phyloP scores from a whole-genome alignment of 2,329 filamentous ascomycete species.

The Juglanconis oblonga region DNA sequence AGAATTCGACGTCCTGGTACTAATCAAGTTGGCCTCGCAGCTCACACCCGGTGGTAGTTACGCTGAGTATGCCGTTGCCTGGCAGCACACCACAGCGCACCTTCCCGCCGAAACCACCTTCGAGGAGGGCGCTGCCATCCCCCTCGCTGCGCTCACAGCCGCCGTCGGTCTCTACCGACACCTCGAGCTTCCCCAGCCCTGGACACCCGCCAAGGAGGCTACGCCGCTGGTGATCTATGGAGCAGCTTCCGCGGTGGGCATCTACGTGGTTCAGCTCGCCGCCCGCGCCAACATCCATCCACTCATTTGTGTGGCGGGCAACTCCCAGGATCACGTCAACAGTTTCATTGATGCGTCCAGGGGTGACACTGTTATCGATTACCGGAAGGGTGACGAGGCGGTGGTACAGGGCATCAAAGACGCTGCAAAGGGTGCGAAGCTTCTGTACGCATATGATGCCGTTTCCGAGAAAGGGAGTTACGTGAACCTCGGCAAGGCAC shows the following conservation, averaged over 20 bases:
- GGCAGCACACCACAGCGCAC: conserved; percentile 39
- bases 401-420: conserved; percentile 43
- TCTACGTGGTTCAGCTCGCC: conserved; percentile 57
- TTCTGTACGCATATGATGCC: conserved; percentile 56
- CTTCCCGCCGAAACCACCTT: conserved; percentile 35
- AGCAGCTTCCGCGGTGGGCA: conserved; percentile 53
- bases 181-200: conserved; percentile 37
- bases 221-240: conserved; percentile 49
- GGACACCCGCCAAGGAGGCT: conserved; percentile 22
- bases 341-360: conserved; percentile 48
- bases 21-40: background rate
- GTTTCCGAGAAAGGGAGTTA: conserved; percentile 51
- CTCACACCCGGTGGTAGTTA: conserved; percentile 31
- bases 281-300: conserved; percentile 55
- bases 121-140: conserved; percentile 41
- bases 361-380: conserved; percentile 59
- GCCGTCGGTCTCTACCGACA: conserved; percentile 36
- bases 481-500: conserved; percentile 40
- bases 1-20: too few relatives aligned
- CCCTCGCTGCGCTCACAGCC: conserved; percentile 41
- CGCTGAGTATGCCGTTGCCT: conserved; percentile 42
- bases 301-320: conserved; percentile 57
- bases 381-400: conserved; percentile 53
- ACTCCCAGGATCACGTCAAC: conserved; percentile 47
- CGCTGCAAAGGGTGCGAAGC: conserved; percentile 36